Percentiles rank a stretch among this genome's conserved stretches.
Conservation (phyloP, 2,329 filamentous ascomycete species). For the Cladobotryum protrusum region DNA sequence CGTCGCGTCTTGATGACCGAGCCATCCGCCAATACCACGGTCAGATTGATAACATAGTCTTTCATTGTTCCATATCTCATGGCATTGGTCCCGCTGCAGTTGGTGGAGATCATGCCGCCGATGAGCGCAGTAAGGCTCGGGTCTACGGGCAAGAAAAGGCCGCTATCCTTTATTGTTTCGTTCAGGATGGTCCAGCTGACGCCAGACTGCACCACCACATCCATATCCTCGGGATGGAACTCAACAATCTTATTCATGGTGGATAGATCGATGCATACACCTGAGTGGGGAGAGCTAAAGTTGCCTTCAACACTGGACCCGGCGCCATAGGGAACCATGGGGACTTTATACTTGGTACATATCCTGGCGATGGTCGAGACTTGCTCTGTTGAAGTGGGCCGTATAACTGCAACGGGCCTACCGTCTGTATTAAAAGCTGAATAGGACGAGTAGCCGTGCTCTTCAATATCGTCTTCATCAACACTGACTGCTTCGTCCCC, state of each 20-base stretch:
- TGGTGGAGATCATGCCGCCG: slow-evolving; percentile 59
- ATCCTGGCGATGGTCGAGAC: slow-evolving; percentile 57
- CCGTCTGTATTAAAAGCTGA: slow-evolving; percentile 59
- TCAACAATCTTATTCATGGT: slow-evolving; percentile 61
- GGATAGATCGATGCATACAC: slow-evolving; percentile 63
- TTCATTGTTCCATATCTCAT: slow-evolving; percentile 69
- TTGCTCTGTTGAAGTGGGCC: slow-evolving; percentile 57
- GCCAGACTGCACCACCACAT: slow-evolving; percentile 64
- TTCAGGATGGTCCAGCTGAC: slow-evolving; percentile 65
- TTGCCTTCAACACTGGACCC: slow-evolving; percentile 68
- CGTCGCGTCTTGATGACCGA: slow-evolving; percentile 59
- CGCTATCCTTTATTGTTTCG: slow-evolving; percentile 52
- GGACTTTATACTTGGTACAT: slow-evolving; percentile 56
- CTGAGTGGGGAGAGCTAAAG: slow-evolving; percentile 60
- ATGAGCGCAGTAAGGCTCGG: slow-evolving; percentile 56
- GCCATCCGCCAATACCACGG: slow-evolving; percentile 64
- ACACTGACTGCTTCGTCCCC: slow-evolving; percentile 56
- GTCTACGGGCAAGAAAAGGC: slow-evolving; percentile 65
- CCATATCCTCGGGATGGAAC: slow-evolving; percentile 62
- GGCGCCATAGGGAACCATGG: slow-evolving; percentile 70
- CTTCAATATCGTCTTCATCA: slow-evolving; percentile 56
- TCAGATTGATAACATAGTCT: slow-evolving; percentile 67
- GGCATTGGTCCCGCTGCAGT: slow-evolving; percentile 57
- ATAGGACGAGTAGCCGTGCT: slow-evolving; percentile 66
- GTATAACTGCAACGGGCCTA: slow-evolving; percentile 58